Percentiles rank a stretch among this genome's conserved stretches.
Conservation (phyloP, 2,329 filamentous ascomycete genomes). For the Diaporthe citri region DNA sequence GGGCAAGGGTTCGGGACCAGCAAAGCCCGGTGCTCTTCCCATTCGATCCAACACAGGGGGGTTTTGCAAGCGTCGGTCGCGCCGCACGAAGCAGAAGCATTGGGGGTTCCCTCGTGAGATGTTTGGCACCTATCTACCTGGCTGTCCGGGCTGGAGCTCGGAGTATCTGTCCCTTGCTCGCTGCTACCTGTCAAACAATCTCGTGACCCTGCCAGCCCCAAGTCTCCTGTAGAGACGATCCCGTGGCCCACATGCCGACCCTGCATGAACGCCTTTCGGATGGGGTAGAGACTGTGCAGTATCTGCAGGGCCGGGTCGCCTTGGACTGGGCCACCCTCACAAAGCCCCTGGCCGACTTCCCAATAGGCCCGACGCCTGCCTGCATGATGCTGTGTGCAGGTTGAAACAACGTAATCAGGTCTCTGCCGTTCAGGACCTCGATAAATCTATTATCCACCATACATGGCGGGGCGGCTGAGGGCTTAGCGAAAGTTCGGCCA, state of each 20-base stretch:
- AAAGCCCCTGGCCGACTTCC: neutral
- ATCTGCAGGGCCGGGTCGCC: constrained; percentile 19
- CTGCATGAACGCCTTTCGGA: constrained; percentile 25
- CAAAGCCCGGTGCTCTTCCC: neutral
- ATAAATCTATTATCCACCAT: constrained; percentile 26
- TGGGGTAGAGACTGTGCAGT: neutral
- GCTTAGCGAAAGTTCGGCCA: neutral
- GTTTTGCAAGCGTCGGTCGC: neutral
- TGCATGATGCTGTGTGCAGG: constrained; percentile 27
- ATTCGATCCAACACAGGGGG: neutral
- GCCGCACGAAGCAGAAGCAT: neutral
- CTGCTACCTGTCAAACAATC: constrained; percentile 9
- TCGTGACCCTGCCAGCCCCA: neutral
- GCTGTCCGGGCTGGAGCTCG: neutral
- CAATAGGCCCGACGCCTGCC: constrained; percentile 6
- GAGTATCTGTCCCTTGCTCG: constrained; percentile 14
- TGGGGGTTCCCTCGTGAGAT: neutral
- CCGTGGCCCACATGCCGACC: constrained; percentile 10
- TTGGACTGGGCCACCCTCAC: neutral
- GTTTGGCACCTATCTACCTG: neutral
- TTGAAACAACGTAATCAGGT: constrained; percentile 24
- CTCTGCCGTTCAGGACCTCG: constrained; percentile 9
- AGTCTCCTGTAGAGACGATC: neutral
- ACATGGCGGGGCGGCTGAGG: neutral
- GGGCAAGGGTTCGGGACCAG: neutral